Percentiles rank a stretch among this genome's conserved stretches.
These are phyloP conservation scores for Xerocomus brunneocitrinus DNA, from an alignment of 768 basidiomycete species.

Conservation along the genomic window DNA sequence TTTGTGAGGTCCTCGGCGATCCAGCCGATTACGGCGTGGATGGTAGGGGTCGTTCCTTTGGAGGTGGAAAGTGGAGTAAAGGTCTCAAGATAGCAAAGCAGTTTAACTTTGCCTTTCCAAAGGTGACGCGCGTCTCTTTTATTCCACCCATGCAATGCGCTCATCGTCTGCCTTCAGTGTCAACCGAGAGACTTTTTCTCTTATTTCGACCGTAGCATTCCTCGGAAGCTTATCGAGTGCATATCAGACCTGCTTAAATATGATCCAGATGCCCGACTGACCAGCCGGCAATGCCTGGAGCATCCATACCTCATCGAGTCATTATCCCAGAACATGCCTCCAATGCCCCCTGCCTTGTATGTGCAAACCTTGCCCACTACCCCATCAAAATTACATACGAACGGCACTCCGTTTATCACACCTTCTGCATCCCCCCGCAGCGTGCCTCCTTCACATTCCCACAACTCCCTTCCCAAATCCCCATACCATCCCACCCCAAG, in stretches of 20 bases:
- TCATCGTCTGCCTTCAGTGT: conserved; percentile 38
- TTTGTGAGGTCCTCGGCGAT: conserved; percentile 92
- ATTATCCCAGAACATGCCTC: conserved; percentile 58
- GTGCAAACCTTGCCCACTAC: conserved; percentile 35
- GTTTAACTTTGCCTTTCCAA: conserved; percentile 85
- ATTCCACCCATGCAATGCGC: not conserved
- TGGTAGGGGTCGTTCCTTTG: conserved; percentile 57
- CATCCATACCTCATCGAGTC: conserved; percentile 89
- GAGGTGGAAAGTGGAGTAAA: conserved; percentile 84
- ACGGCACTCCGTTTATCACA: conserved; percentile 35
- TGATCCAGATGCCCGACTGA: conserved; percentile 83
- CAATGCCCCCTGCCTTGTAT: conserved; percentile 51
- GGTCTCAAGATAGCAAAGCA: conserved; percentile 85
- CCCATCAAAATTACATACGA: conserved; percentile 34
- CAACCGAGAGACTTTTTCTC: conserved; percentile 62
- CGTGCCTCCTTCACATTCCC: conserved; percentile 48
- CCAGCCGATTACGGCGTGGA: conserved; percentile 83
- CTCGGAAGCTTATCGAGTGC: conserved; percentile 80
- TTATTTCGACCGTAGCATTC: conserved; percentile 76
- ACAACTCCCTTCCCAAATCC: conserved; percentile 37
- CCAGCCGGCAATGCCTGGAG: conserved; percentile 80
- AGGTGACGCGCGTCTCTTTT: conserved; percentile 44
- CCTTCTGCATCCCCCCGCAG: conserved; percentile 41
- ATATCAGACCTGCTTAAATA: conserved; percentile 90
- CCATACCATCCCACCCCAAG: conserved; percentile 37